These are phyloP conservation scores for Barnettozyma sp. DNA, from an alignment of 805 yeast species.

Conservation along the genomic window DNA sequence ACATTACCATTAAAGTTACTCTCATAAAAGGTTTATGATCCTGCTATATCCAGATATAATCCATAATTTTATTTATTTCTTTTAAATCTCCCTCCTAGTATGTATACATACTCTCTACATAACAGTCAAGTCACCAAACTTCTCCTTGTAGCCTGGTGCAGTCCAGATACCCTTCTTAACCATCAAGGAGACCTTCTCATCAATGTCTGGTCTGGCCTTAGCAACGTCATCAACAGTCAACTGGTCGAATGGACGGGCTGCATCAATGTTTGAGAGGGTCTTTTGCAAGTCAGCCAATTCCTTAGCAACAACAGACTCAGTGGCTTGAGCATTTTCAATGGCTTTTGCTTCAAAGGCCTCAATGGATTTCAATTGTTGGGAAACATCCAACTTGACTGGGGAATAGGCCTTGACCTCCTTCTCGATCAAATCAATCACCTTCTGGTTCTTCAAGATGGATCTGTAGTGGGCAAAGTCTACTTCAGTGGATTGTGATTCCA, in stretches of 20 bases:
- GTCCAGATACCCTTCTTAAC: slow-evolving; percentile 96
- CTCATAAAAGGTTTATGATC: too few species aligned
- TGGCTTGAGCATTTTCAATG: slow-evolving; percentile 86
- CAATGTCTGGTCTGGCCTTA: slow-evolving; percentile 95
- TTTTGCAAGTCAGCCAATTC: slow-evolving; percentile 81
- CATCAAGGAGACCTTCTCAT: slow-evolving; percentile 91
- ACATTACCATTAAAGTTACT: too few species aligned
- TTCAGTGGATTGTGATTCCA: slow-evolving; percentile 63
- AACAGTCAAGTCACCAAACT: slow-evolving; percentile 93
- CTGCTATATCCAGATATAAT: too few species aligned
- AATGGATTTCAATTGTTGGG: slow-evolving; percentile 86
- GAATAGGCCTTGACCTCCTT: slow-evolving; percentile 65
- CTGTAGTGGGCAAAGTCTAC: slow-evolving; percentile 84
- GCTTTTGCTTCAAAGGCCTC: slow-evolving; percentile 94
- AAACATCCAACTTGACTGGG: slow-evolving; percentile 79
- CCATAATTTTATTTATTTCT: slow-evolving; percentile 14
- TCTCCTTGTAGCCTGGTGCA: slow-evolving; percentile 97
- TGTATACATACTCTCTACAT: slow-evolving; percentile 46
- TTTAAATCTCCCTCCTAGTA: slow-evolving; percentile 7
- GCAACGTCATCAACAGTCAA: slow-evolving; percentile 92
- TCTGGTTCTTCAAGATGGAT: slow-evolving; percentile 70
- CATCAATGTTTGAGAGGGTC: slow-evolving; percentile 89
- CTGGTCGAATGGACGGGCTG: slow-evolving; percentile 96
- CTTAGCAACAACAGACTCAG: slow-evolving; percentile 80
- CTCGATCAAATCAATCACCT: slow-evolving; percentile 76